A percentile compares a stretch with the other conserved stretches of the same genome.
phyloP scores from a whole-genome alignment of 345 rosid species.

The Lepidium africanum region DNA sequence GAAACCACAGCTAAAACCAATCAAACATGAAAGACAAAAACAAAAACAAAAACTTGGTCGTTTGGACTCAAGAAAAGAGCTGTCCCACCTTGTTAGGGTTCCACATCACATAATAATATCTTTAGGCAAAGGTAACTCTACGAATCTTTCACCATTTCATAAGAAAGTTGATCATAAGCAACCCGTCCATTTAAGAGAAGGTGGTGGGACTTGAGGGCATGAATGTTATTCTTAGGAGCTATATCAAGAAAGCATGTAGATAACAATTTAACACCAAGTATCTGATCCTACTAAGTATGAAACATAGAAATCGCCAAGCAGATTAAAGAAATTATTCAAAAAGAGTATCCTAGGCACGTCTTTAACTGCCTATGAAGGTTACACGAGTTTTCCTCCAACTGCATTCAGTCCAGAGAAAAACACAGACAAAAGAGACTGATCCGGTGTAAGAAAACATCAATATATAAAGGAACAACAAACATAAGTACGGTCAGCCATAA shows the following conservation, averaged over 20 bases:
- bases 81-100: neutral
- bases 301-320: slow-evolving; percentile 1
- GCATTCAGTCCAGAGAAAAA: neutral
- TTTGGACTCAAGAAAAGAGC: slow-evolving; percentile 1
- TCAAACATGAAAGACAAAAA: slow-evolving; percentile 1
- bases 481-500: neutral
- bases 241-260: slow-evolving; percentile 3
- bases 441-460: neutral
- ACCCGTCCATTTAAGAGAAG: slow-evolving; percentile 1
- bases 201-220: neutral
- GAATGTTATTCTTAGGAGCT: neutral
- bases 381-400: neutral
- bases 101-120: neutral
- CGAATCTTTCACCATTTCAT: neutral
- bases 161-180: neutral
- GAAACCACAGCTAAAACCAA: neutral
- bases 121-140: neutral
- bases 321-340: neutral
- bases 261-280: neutral
- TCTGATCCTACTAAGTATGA: neutral
- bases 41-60: neutral
- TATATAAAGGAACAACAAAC: neutral
- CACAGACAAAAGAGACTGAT: neutral
- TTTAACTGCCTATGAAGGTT: slow-evolving; percentile 3
- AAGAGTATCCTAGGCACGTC: neutral